A percentile compares a stretch with the other conserved stretches of the same genome.
phyloP scores from a whole-genome alignment of 805 yeast genomes.

The Komagataella pastoris region DNA sequence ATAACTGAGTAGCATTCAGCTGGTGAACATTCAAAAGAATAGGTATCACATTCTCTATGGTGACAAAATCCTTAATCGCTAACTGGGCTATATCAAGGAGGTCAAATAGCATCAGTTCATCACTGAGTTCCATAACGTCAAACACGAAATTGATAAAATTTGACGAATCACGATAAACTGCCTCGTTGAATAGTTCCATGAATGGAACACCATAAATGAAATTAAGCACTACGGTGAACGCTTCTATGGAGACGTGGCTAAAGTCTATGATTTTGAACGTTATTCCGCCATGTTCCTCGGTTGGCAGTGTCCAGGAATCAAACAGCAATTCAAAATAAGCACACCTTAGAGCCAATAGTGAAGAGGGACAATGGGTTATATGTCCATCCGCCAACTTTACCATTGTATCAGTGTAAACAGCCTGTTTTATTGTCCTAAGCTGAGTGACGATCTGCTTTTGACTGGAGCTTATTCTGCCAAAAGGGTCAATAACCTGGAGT shows the following conservation, averaged over 20 bases:
- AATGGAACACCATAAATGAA: slow-evolving; percentile 45
- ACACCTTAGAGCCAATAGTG: slow-evolving; percentile 40
- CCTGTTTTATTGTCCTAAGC: neutral
- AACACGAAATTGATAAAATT: slow-evolving; percentile 37
- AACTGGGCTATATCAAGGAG: slow-evolving; percentile 51
- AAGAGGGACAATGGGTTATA: slow-evolving; percentile 29
- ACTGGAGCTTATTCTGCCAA: slow-evolving; percentile 1
- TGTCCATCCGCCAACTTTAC: slow-evolving; percentile 34
- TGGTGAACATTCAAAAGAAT: slow-evolving; percentile 41
- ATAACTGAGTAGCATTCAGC: slow-evolving; percentile 38
- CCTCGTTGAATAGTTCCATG: slow-evolving; percentile 22
- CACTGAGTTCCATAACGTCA: slow-evolving; percentile 46
- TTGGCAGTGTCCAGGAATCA: slow-evolving; percentile 12
- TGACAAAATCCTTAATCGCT: slow-evolving; percentile 39
- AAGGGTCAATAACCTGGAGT: slow-evolving; percentile 4
- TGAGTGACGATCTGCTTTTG: neutral
- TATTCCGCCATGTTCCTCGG: slow-evolving; percentile 1
- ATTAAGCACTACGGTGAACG: slow-evolving; percentile 35
- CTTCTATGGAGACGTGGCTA: slow-evolving; percentile 22
- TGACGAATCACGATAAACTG: slow-evolving; percentile 8
- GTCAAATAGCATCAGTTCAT: slow-evolving; percentile 46
- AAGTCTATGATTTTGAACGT: slow-evolving; percentile 22
- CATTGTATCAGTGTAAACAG: slow-evolving; percentile 21
- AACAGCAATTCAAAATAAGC: slow-evolving; percentile 51
- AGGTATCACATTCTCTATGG: slow-evolving; percentile 44